Evolutionary conservation across 441 rosid species (phyloP), one percentile per base, ranked within the genome.

Genomic region (Syzygium syzygioides): DNA sequence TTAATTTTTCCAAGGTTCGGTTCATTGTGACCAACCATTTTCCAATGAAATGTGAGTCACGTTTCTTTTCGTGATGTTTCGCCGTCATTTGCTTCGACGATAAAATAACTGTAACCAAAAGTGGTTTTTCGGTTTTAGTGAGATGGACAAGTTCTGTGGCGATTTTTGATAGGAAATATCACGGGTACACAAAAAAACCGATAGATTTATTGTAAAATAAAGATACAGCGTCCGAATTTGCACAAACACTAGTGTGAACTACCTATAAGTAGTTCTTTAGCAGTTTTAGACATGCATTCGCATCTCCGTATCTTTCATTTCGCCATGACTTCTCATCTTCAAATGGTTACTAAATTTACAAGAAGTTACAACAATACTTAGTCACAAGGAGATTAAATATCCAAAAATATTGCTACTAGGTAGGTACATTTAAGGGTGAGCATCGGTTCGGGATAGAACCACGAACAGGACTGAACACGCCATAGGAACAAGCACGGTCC

Each of bases 391-490:
- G 64, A 14, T 59, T 59, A 59, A 11, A 26, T 59, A 59, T 25
- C 1, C 2, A 25, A 56, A 59, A 11, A 11, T 9, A 59, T 59
- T 13, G 4, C 0, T 59, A 0, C 64, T 26, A 2, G 12, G 26
- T 25, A 59, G 11, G 20, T 55, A 55, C 23, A 55, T 3, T 0
- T 55, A 55, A 20, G 25, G 23, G 23, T 57, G 26, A 59, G 30
- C 15, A 59, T 59, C n/a, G 3, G 7, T 59, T 3, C 0, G 2
- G 6, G 30, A 15, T 26, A 59, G 3, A 59, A 59, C 11, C 7
- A 14, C 0, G 30, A 57, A 57, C 10, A 11, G 54, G 48, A 45
- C 48, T 45, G 1, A 45, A 45, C 48, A 45, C 48, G 48, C 48
- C 48, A 45, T 45, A 45, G 48, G 48, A 7, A 45, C 48, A 45